phyloP scores from a whole-genome alignment of 306 rosid species.

The Trifolium subterraneum region DNA sequence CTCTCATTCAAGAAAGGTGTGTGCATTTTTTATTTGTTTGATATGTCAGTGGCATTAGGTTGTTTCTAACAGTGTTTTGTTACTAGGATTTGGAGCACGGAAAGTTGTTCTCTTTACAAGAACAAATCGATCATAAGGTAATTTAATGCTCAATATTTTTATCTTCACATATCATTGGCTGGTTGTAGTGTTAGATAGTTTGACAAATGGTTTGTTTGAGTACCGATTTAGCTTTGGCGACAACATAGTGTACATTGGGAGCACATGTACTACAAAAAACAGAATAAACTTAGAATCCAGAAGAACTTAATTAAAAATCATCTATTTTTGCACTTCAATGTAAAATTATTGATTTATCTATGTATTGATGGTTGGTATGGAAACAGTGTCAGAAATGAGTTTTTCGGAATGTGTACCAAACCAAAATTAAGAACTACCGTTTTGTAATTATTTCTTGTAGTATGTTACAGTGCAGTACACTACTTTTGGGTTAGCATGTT shows the following conservation, averaged over 20 bases:
- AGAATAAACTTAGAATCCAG: slow-evolving; percentile 15
- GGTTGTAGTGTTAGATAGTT: slow-evolving; percentile 4
- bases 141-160: slow-evolving; percentile 27
- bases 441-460: slow-evolving; percentile 19
- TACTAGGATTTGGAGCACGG: slow-evolving; percentile 84
- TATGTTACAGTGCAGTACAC: neutral
- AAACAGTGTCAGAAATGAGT: slow-evolving; percentile 18
- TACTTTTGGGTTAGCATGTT: slow-evolving; percentile 34
- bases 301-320: neutral
- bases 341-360: slow-evolving; percentile 28
- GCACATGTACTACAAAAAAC: neutral
- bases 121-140: slow-evolving; percentile 89
- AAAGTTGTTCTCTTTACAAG: slow-evolving; percentile 79
- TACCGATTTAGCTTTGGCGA: slow-evolving; percentile 25
- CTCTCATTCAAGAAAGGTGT: slow-evolving; percentile 77
- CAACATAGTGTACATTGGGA: slow-evolving; percentile 10
- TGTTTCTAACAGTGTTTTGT: slow-evolving; percentile 29
- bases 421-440: slow-evolving; percentile 27
- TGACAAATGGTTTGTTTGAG: slow-evolving; percentile 28
- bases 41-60: slow-evolving; percentile 3
- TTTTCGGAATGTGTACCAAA: slow-evolving; percentile 7
- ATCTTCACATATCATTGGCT: slow-evolving; percentile 22
- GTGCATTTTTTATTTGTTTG: slow-evolving; percentile 32
- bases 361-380: slow-evolving; percentile 21
- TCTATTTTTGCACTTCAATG: slow-evolving; percentile 23